These are phyloP conservation scores for Dittrichia graveolens DNA, from an alignment of 129 eudicot species.

Conservation along the genomic window DNA sequence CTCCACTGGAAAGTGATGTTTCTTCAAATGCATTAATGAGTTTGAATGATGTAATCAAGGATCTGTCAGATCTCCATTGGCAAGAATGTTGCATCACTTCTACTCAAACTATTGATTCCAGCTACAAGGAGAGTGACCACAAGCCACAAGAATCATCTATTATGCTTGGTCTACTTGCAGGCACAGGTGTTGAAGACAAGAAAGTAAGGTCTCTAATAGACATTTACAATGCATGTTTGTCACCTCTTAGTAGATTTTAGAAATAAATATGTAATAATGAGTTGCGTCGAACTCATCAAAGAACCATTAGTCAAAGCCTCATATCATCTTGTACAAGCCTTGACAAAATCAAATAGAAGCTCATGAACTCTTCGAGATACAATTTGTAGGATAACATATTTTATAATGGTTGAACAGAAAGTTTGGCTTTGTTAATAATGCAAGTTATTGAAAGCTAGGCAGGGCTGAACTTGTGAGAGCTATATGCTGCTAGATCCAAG, in stretches of 20 bases:
- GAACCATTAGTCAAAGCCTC: no score
- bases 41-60: constrained; percentile 38
- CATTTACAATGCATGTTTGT: no score
- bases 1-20: constrained; percentile 36
- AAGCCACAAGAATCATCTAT: neutral
- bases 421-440: neutral
- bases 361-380: no score
- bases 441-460: constrained; percentile 32
- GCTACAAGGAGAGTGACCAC: constrained; percentile 9
- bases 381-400: no score
- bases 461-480: constrained; percentile 23
- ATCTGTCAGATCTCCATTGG: constrained; percentile 34
- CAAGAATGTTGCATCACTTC: constrained; percentile 44
- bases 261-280: no score
- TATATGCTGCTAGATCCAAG: constrained; percentile 46
- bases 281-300: no score
- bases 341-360: no score
- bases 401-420: neutral
- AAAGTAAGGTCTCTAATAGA: no score
- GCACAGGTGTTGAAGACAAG: neutral
- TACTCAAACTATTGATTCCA: constrained; percentile 29
- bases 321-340: no score
- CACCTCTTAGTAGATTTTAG: no score
- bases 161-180: neutral
- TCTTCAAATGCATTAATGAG: constrained; percentile 42